phyloP scores from a whole-genome alignment of 768 basidiomycete genomes.

The Lentinula sp. region DNA sequence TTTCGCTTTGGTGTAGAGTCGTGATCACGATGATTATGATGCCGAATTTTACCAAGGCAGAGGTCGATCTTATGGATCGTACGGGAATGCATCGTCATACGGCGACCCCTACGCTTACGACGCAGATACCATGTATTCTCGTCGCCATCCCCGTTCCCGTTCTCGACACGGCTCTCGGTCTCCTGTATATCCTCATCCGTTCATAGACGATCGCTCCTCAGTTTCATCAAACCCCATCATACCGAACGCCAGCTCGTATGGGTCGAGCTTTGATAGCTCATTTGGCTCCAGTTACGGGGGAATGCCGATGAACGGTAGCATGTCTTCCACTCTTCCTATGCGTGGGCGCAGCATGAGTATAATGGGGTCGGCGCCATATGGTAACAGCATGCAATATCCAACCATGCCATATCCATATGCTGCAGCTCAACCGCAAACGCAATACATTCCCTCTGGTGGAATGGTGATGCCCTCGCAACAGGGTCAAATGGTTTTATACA shows the following conservation, averaged over 20 bases:
- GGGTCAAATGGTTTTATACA: constrained; percentile 25
- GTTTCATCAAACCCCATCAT: constrained; percentile 11
- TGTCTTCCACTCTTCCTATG: background rate
- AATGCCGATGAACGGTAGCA: background rate
- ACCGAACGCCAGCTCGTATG: background rate
- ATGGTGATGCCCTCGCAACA: constrained; percentile 14
- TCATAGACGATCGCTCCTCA: background rate
- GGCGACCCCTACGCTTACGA: constrained; percentile 37
- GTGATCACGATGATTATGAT: constrained; percentile 28
- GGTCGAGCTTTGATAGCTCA: background rate
- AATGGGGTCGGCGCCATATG: background rate
- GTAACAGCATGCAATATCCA: constrained; percentile 15
- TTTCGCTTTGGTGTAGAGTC: constrained; percentile 19
- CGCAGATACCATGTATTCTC: constrained; percentile 14
- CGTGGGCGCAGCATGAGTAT: constrained; percentile 6
- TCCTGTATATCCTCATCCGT: background rate
- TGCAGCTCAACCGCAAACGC: constrained; percentile 8
- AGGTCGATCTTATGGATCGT: constrained; percentile 15
- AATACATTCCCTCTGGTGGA: constrained; percentile 10
- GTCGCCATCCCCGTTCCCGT: constrained; percentile 27
- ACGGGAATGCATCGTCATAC: constrained; percentile 16
- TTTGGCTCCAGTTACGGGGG: constrained; percentile 1
- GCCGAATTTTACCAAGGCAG: constrained; percentile 26
- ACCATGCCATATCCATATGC: constrained; percentile 11
- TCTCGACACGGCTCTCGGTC: constrained; percentile 30